These are phyloP conservation scores for Metarhizium humberi DNA, from an alignment of 2,329 filamentous ascomycete genomes.

Conservation along the genomic window DNA sequence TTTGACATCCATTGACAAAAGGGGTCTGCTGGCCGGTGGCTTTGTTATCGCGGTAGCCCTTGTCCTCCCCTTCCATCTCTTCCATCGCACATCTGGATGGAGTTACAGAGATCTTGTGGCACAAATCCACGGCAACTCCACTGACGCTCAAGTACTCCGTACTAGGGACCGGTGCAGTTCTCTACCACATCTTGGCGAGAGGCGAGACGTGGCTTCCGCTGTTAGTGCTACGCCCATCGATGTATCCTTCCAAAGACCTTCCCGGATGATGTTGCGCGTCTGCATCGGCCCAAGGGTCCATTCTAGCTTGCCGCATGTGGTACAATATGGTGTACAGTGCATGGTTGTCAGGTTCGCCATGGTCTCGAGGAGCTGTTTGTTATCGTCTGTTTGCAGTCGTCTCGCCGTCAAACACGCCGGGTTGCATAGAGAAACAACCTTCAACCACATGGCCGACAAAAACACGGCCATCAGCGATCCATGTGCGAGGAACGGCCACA, in stretches of 20 bases:
- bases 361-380: background rate
- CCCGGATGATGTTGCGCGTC: background rate
- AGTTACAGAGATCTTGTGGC: conserved; percentile 1
- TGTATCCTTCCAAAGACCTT: background rate
- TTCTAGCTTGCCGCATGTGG: background rate
- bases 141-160: too few relatives aligned
- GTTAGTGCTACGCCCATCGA: background rate
- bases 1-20: background rate
- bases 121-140: background rate
- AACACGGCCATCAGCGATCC: background rate
- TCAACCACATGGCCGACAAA: background rate
- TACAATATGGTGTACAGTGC: background rate
- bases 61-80: background rate
- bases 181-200: background rate
- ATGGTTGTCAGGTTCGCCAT: too few relatives aligned
- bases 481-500: background rate
- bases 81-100: background rate
- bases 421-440: background rate
- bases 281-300: background rate
- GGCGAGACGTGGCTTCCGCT: background rate
- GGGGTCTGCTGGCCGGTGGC: background rate
- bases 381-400: background rate
- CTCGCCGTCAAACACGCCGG: background rate
- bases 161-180: background rate
- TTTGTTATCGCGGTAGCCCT: background rate